These are phyloP conservation scores for Diaporthe citrichinensis DNA, from an alignment of 2,329 filamentous ascomycete genomes.

Conservation along the genomic window DNA sequence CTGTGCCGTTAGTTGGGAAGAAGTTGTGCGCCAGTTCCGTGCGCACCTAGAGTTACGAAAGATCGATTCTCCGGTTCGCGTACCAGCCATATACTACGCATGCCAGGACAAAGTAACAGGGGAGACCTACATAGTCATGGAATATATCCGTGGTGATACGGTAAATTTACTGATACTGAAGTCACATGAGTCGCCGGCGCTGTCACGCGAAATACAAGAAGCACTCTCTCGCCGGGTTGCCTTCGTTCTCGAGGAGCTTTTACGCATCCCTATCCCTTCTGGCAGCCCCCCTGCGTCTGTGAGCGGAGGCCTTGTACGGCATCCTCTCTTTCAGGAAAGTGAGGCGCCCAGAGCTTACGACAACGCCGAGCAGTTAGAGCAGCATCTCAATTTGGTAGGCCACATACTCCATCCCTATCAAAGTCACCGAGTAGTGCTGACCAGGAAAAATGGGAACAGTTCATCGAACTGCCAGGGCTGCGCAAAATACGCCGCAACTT, in stretches of 20 bases:
- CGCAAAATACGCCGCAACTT: background rate
- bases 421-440: background rate
- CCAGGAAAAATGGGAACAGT: background rate
- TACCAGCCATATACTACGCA: background rate
- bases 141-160: background rate
- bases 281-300: background rate
- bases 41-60: background rate
- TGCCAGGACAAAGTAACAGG: background rate
- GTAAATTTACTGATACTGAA: background rate
- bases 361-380: background rate
- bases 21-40: background rate
- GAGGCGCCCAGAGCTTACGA: background rate
- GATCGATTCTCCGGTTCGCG: background rate
- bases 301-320: background rate
- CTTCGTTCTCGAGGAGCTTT: background rate
- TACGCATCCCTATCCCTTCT: background rate
- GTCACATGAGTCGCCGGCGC: background rate
- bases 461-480: background rate
- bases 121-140: background rate
- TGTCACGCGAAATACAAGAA: background rate
- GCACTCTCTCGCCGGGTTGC: background rate
- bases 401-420: background rate
- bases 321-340: background rate
- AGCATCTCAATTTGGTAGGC: background rate
- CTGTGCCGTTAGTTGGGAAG: background rate